Base-by-base conservation (phyloP, 1,284 basidiomycete species). In the Leccinum pachyderme region DNA sequence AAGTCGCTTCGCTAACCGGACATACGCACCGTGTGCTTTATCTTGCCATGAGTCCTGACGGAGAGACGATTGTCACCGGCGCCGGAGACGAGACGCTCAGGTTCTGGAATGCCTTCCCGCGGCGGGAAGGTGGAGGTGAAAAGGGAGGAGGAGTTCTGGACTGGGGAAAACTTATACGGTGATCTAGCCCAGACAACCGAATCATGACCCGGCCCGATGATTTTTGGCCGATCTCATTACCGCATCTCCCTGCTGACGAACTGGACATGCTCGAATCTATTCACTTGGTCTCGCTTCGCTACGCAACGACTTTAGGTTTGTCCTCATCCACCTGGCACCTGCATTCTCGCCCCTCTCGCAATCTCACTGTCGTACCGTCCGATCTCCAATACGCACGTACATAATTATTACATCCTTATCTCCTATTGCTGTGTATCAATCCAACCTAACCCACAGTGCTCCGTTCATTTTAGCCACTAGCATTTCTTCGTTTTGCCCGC, bases 11-110 rank as follows among this genome's bases (percentile, higher is more conserved):
- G 5, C 79, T 99, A 12, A 93, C 92, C 0, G 97, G 97, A 5
- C 96, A 99, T 71, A 94, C 94, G 0, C 92, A 90, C 66, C 89
- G 93, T 59, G 96, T 99, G 28, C 78, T 98, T 33, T 98, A 98
- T 71, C 86, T 98, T 25, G 95, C 95, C 4, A 96, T 97, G 94
- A 93, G 89, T 65, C 95, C 95, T 0, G 93, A 95, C 61, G 95
- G 96, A 15, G 93, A 97, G 75, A 98, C 94, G 8, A 98, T 98
- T 61, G 97, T 98, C 27, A 98, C 95, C 0, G 96, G 96, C 4
- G 95, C 97, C 0, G 96, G 97, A 1, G 96, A 99, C 72, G 96
- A 99, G 75, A 99, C 97, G 13, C 76, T 99, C 49, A 77, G 92
- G 56, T 98, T 99, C 75, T 98, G 96, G 96, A 95, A 93, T 69